These are phyloP conservation scores for Solioccasus polychromus DNA, from an alignment of 768 basidiomycete genomes.

Conservation along the genomic window DNA sequence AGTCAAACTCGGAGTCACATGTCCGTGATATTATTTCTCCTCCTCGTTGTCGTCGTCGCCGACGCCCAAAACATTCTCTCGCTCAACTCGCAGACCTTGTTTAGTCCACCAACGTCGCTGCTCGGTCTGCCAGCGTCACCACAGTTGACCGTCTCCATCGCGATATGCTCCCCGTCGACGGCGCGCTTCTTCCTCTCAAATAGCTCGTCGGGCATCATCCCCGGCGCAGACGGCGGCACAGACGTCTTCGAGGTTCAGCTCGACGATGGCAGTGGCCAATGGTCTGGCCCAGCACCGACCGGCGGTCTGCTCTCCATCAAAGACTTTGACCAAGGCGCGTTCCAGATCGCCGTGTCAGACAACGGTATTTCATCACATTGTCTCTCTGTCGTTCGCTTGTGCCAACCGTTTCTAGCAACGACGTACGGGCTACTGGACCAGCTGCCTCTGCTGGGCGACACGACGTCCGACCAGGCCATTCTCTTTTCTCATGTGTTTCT, in stretches of 20 bases:
- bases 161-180: conserved; percentile 41
- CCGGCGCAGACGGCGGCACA: conserved; percentile 37
- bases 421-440: conserved; percentile 43
- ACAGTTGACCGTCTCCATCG: conserved; percentile 45
- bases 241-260: conserved; percentile 49
- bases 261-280: conserved; percentile 48
- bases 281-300: conserved; percentile 42
- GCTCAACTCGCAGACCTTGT: conserved; percentile 36
- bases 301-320: conserved; percentile 57
- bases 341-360: conserved; percentile 59
- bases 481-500: conserved; percentile 64
- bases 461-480: conserved; percentile 68
- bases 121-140: conserved; percentile 41
- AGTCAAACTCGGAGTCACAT: conserved; percentile 5
- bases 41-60: conserved; percentile 3
- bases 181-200: conserved; percentile 65
- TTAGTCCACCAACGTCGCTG: conserved; percentile 31
- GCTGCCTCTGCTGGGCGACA: conserved; percentile 67
- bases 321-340: conserved; percentile 38
- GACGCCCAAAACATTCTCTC: conserved; percentile 26
- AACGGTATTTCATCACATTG: conserved; percentile 28
- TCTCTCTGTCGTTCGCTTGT: not conserved
- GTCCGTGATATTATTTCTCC: not conserved
- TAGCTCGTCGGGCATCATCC: conserved; percentile 33
- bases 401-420: conserved; percentile 36